These are phyloP conservation scores for Xerophyta viscosa DNA, from an alignment of 106 monocot species.

Conservation along the genomic window DNA sequence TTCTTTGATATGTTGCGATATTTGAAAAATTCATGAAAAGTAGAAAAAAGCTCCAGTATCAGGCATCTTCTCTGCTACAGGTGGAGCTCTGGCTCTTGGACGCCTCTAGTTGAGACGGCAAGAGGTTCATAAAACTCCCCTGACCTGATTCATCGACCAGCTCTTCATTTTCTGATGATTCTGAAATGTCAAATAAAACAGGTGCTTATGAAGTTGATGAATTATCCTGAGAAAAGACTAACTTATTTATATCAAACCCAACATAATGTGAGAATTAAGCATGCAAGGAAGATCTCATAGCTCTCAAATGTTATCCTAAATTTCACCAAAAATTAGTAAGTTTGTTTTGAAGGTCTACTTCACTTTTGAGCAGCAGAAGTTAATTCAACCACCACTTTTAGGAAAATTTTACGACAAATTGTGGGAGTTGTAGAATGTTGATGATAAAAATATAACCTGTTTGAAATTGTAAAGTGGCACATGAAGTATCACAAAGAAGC, in stretches of 20 bases:
- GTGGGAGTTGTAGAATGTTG: no score
- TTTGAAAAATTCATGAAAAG: neutral
- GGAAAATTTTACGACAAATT: no score
- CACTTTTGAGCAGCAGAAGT: no score
- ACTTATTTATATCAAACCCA: neutral
- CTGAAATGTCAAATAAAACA: constrained; percentile 6
- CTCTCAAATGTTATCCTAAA: no score
- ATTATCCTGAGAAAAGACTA: neutral
- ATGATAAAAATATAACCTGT: no score
- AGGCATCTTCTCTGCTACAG: neutral
- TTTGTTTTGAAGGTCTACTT: neutral
- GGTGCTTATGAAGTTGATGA: neutral
- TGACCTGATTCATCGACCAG: constrained; percentile 21
- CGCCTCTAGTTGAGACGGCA: constrained; percentile 32
- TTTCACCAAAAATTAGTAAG: neutral
- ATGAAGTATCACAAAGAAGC: no score
- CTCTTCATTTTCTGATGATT: constrained; percentile 35
- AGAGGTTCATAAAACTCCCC: constrained; percentile 39
- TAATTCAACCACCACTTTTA: no score
- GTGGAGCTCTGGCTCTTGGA: constrained; percentile 25
- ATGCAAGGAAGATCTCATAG: no score
- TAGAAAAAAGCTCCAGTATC: neutral
- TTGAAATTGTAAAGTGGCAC: no score
- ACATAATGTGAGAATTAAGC: neutral
- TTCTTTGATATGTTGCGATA: no score